Evolutionary conservation across 2,329 filamentous ascomycete species (phyloP).

Genomic region (Emergomyces pasteurianus): DNA sequence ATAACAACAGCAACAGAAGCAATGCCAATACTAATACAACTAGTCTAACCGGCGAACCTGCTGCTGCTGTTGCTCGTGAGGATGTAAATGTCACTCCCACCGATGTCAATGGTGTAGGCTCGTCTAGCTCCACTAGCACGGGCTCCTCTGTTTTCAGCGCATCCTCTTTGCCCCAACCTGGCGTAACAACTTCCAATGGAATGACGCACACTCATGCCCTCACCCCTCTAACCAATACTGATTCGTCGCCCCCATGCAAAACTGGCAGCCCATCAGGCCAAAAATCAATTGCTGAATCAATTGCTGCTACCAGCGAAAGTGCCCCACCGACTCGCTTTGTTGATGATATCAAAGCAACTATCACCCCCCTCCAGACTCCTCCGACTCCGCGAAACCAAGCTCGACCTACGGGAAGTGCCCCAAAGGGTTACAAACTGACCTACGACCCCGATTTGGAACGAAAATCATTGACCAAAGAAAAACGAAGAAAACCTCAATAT

Average conservation of each 20-base stretch:
- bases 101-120: slow-evolving; percentile 53
- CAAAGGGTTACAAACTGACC: slow-evolving; percentile 46
- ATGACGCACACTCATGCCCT: slow-evolving; percentile 39
- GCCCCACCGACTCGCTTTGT: slow-evolving; percentile 20
- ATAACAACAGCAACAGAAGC: not conserved
- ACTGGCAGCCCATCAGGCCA: slow-evolving; percentile 40
- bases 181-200: slow-evolving; percentile 44
- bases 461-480: slow-evolving; percentile 44
- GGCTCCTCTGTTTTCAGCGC: slow-evolving; percentile 60
- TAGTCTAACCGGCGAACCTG: not conserved
- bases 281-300: slow-evolving; percentile 24
- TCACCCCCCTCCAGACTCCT: slow-evolving; percentile 32
- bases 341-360: slow-evolving; percentile 20
- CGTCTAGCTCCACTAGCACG: slow-evolving; percentile 60
- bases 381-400: slow-evolving; percentile 38
- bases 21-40: not conserved
- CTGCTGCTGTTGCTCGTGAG: not conserved
- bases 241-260: slow-evolving; percentile 51
- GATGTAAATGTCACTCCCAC: slow-evolving; percentile 12
- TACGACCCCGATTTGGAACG: slow-evolving; percentile 54
- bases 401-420: slow-evolving; percentile 38
- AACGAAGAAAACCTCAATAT: slow-evolving; percentile 42
- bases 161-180: slow-evolving; percentile 38
- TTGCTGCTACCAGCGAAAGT: slow-evolving; percentile 21
- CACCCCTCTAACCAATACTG: slow-evolving; percentile 54